These are phyloP conservation scores for Pyricularia grisea DNA, from an alignment of 2,329 filamentous ascomycete species.

Conservation along the genomic window DNA sequence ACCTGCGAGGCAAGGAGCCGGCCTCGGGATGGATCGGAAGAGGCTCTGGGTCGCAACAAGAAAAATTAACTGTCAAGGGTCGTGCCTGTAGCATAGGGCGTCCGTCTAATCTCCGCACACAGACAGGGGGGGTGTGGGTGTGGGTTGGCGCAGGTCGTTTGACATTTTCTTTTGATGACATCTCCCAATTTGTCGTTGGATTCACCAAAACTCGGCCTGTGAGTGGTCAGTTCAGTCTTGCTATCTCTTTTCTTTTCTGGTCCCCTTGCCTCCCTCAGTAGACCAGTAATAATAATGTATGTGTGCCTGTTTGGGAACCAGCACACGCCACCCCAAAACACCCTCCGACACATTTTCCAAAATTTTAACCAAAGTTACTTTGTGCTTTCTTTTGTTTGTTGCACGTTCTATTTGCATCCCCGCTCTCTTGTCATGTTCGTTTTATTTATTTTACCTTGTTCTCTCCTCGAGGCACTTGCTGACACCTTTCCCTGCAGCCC, in stretches of 20 bases:
- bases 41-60: background rate
- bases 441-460: background rate
- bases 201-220: background rate
- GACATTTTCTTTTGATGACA: background rate
- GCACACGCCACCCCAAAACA: background rate
- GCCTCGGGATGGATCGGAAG: background rate
- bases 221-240: background rate
- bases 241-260: background rate
- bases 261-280: background rate
- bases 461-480: too few species aligned
- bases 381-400: background rate
- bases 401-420: background rate
- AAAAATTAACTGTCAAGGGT: background rate
- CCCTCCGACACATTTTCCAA: background rate
- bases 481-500: background rate
- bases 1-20: background rate
- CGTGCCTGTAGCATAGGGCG: background rate
- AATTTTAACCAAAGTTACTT: too few species aligned
- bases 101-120: background rate
- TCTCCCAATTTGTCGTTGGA: background rate
- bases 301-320: background rate
- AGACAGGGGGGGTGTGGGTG: background rate
- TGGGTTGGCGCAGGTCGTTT: background rate
- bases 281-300: background rate
- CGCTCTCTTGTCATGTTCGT: too few species aligned